Evolutionary conservation across 345 rosid genomes (phyloP).

Genomic region (Ceriops decandra): DNA sequence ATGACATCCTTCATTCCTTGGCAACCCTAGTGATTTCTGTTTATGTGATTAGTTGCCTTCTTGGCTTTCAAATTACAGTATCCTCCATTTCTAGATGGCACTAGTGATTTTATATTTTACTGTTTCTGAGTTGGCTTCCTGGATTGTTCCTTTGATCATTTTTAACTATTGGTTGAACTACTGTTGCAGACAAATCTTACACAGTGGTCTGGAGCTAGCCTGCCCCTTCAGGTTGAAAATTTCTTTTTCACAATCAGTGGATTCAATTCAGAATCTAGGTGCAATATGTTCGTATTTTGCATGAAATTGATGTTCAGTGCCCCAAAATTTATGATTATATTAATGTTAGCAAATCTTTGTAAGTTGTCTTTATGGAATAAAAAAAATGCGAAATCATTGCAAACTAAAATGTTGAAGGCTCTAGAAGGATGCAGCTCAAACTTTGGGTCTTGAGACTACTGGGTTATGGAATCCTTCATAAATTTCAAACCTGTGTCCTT

Average conservation of each 20-base stretch:
- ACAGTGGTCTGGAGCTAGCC: conserved; percentile 92
- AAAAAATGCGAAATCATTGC: not conserved
- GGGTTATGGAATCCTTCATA: not conserved
- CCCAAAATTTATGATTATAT: too few species aligned
- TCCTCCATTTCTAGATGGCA: conserved; percentile 7
- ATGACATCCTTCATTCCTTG: too few species aligned
- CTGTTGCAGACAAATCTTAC: conserved; percentile 84
- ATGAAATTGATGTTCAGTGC: too few species aligned
- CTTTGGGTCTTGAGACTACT: not conserved
- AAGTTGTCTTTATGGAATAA: too few species aligned
- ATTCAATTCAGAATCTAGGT: not conserved
- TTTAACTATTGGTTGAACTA: conserved; percentile 14
- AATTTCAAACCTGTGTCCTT: too few species aligned
- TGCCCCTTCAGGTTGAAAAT: conserved; percentile 84
- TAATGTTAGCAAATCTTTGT: too few species aligned
- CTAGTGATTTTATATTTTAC: not conserved
- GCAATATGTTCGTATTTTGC: too few species aligned
- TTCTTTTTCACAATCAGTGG: not conserved
- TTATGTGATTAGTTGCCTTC: not conserved
- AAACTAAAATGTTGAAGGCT: not conserved
- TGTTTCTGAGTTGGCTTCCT: conserved; percentile 8
- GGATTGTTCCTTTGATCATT: conserved; percentile 4
- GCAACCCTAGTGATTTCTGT: not conserved
- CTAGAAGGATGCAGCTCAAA: not conserved
- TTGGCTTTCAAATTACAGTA: not conserved